These are phyloP conservation scores for Neurospora sp. DNA, from an alignment of 495 filamentous ascomycete species.

Conservation along the genomic window DNA sequence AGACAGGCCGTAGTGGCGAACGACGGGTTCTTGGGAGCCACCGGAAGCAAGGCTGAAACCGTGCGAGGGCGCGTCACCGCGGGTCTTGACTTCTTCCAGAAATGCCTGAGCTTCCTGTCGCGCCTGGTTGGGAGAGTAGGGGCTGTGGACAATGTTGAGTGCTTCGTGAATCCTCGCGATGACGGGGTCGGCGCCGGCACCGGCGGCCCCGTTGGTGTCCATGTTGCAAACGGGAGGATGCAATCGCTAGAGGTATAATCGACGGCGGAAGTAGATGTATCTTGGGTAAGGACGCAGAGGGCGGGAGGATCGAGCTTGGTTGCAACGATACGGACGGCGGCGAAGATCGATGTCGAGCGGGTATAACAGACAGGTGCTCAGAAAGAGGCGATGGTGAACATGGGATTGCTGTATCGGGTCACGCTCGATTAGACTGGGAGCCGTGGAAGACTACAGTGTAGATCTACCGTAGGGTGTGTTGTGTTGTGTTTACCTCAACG, in stretches of 20 bases:
- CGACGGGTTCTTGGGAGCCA: conserved; percentile 58
- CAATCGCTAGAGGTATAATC: not conserved
- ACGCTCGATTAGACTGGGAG: not conserved
- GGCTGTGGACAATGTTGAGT: conserved; percentile 74
- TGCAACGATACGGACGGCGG: not conserved
- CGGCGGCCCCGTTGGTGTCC: conserved; percentile 18
- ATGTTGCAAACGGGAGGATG: conserved; percentile 4
- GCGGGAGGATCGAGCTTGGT: not conserved
- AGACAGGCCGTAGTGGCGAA: conserved; percentile 88
- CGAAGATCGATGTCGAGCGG: not conserved
- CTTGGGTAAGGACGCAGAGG: not conserved
- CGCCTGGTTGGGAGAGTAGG: conserved; percentile 70
- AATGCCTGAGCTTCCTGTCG: conserved; percentile 73
- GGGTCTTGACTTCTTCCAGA: conserved; percentile 72
- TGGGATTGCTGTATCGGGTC: not conserved
- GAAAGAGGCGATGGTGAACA: not conserved
- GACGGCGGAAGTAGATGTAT: not conserved
- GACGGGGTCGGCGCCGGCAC: conserved; percentile 17
- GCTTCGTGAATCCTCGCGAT: conserved; percentile 63
- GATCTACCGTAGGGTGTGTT: not conserved
- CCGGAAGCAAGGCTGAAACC: conserved; percentile 78
- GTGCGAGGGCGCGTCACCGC: conserved; percentile 66
- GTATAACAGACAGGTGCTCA: not conserved
- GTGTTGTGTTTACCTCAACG: not conserved
- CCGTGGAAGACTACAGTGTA: not conserved